Percentiles rank a stretch among this genome's conserved stretches.
These are phyloP conservation scores for Tetramitus jugosus DNA, from an alignment of 208 protist genomes.

Conservation along the genomic window DNA sequence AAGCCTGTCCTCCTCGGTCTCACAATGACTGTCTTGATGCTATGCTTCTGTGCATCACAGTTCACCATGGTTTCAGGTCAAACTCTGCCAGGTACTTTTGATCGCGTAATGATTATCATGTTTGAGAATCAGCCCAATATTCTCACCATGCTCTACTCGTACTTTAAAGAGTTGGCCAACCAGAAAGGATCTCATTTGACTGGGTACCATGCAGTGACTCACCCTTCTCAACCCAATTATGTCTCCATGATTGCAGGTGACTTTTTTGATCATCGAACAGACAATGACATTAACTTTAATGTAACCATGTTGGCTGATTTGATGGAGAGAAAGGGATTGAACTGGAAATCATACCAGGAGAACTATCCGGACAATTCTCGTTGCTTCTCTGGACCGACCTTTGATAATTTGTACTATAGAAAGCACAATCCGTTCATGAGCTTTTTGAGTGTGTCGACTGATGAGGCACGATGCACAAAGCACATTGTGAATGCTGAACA, in stretches of 20 bases:
- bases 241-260: background rate
- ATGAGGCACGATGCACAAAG: background rate
- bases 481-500: conserved; percentile 16
- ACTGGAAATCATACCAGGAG: conserved; percentile 21
- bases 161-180: background rate
- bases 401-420: conserved; percentile 15
- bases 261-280: conserved; percentile 10
- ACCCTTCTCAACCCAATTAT: conserved; percentile 27
- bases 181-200: background rate
- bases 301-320: conserved; percentile 12
- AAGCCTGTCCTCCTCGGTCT: no score
- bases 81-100: no score
- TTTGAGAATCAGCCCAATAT: conserved; percentile 9
- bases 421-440: conserved; percentile 27
- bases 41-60: no score
- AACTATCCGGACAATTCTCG: background rate
- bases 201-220: no score
- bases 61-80: no score
- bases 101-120: conserved; percentile 15
- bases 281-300: background rate
- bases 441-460: background rate
- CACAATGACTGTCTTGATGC: no score
- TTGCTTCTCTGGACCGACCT: background rate
- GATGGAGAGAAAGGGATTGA: conserved; percentile 18
- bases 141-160: background rate